Percentiles rank a stretch among this genome's conserved stretches.
Evolutionary conservation across 306 rosid genomes (phyloP).

Genomic region (Lathyrus tuberosus): DNA sequence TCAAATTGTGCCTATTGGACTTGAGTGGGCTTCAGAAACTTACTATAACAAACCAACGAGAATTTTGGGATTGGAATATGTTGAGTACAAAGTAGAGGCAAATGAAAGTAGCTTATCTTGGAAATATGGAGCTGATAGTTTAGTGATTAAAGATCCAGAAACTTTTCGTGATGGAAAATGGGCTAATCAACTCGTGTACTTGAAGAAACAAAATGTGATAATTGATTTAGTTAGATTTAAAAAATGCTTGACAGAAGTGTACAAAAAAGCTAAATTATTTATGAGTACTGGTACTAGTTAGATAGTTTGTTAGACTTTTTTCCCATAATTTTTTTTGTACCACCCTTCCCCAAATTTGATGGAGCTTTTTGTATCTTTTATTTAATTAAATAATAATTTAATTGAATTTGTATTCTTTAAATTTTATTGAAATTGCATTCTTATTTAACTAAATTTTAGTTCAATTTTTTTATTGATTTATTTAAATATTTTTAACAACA

Average conservation of each 20-base stretch:
- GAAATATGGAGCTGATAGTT: slow-evolving; percentile 40
- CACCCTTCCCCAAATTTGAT: neutral
- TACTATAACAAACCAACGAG: slow-evolving; percentile 32
- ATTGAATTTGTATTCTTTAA: neutral
- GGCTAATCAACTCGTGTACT: slow-evolving; percentile 22
- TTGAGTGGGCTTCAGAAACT: slow-evolving; percentile 36
- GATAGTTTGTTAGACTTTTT: neutral
- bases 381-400: neutral
- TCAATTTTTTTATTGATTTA: too few species aligned
- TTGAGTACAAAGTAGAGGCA: slow-evolving; percentile 41
- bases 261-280: slow-evolving; percentile 33
- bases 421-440: neutral
- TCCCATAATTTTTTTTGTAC: too few species aligned
- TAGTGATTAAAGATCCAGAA: slow-evolving; percentile 36
- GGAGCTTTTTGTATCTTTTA: neutral
- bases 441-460: too few species aligned
- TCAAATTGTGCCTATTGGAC: slow-evolving; percentile 58
- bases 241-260: slow-evolving; percentile 26
- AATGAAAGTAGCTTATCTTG: slow-evolving; percentile 42
- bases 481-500: too few species aligned
- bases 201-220: slow-evolving; percentile 39
- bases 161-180: neutral
- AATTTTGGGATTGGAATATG: slow-evolving; percentile 38
- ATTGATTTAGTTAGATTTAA: slow-evolving; percentile 37
- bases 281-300: slow-evolving; percentile 4